Base-by-base conservation (phyloP, 306 rosid genomes). In the Canavalia ensiformis region DNA sequence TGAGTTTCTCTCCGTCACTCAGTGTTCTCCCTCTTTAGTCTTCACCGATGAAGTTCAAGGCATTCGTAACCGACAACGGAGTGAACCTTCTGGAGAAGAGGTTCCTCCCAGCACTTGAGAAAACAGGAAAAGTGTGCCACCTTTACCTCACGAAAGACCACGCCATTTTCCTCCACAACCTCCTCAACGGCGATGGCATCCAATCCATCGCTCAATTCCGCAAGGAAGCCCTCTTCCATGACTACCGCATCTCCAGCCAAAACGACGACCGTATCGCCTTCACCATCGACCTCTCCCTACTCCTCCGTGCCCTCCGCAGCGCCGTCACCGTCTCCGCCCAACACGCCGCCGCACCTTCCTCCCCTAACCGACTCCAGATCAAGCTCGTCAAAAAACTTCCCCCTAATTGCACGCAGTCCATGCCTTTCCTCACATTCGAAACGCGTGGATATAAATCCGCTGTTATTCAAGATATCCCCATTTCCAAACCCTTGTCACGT, bases 221-320 rank as follows among this genome's bases (percentile, higher is more conserved):
- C 59, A 89, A 87, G 79, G 91, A 91, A 75, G 88, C 97, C 13
- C 89, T 93, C 73, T 95, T 95, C 70, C 88, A 88, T 8, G 99
- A 95, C 66, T 90, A 91, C 73, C 89, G 93, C 34, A 93, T 95
- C 87, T 88, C 97, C 37, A 89, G 96, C 85, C 94, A 93, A 71
- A 93, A 89, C 71, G 97, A 91, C 60, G 96, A 95, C 33, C 94
- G 96, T 10, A 90, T 95, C 86, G 97, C 98, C 29, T 95, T 93
- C 81, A 0, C 95, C n/a, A 46, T 93, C 7, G 99, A 95, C 79
- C 88, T 93, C 45, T 85, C 98, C 1, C 97, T 93, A 66, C 91
- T 95, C 73, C 90, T 88, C 33, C 94, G 99, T 34, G 99, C 98
- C 2, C 90, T 95, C 83, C 96, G 96, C 55, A 95, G 99, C 65